A percentile compares a stretch with the other conserved stretches of the same genome.
Evolutionary conservation across 2,329 filamentous ascomycete species (phyloP).

Genomic region (Phyllosticta citrichinensis): DNA sequence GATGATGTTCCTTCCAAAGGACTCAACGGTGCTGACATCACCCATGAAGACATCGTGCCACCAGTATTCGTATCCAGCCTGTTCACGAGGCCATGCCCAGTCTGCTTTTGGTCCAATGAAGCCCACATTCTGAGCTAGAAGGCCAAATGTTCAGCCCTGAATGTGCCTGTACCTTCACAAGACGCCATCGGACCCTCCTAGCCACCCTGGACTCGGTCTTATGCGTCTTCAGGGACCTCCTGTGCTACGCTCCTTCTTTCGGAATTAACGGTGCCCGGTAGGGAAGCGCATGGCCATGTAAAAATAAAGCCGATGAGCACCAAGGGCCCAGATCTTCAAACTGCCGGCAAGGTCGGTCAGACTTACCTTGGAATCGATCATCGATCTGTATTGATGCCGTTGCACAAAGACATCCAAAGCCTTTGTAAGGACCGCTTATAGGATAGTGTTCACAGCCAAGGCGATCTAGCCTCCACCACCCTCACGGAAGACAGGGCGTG

Average conservation of each 20-base stretch:
- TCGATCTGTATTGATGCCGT: background rate
- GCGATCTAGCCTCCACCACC: slow-evolving; percentile 1
- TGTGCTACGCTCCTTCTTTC: background rate
- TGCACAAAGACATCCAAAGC: background rate
- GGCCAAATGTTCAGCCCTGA: background rate
- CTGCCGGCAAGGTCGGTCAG: background rate
- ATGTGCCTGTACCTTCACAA: background rate
- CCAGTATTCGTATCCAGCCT: background rate
- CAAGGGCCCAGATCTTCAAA: background rate
- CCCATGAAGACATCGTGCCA: background rate
- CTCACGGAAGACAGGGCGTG: slow-evolving; percentile 6
- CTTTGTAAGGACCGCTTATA: slow-evolving; percentile 2
- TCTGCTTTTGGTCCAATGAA: background rate
- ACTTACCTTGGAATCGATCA: background rate
- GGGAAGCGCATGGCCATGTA: background rate
- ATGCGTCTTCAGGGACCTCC: background rate
- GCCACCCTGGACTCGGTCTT: background rate
- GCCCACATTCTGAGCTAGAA: background rate
- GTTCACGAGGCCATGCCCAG: background rate
- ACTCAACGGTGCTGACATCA: background rate
- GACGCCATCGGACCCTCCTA: background rate
- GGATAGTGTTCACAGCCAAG: background rate
- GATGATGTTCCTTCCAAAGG: background rate
- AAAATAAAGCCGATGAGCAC: background rate
- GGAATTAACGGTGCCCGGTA: background rate